These are phyloP conservation scores for Astraeus odoratus DNA, from an alignment of 768 basidiomycete genomes.

Conservation along the genomic window DNA sequence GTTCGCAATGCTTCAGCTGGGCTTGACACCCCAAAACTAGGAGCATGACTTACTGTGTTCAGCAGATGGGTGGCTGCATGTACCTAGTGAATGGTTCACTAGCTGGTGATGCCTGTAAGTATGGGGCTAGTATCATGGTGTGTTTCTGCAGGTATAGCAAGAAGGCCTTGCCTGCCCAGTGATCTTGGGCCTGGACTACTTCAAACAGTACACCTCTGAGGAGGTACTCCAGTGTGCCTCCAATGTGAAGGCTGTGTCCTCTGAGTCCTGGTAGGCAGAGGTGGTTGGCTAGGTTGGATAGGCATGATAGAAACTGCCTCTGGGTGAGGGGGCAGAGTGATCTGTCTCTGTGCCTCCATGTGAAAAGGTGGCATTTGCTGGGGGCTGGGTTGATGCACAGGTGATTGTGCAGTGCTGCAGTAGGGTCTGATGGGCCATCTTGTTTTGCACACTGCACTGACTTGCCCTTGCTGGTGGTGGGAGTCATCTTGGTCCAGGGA, in stretches of 20 bases:
- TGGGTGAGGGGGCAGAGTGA: background rate
- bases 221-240: slow-evolving; percentile 13
- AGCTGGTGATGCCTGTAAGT: no score
- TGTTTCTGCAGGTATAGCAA: slow-evolving; percentile 23
- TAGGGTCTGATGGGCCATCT: slow-evolving; percentile 8
- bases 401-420: slow-evolving; percentile 6
- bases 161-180: slow-evolving; percentile 29
- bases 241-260: slow-evolving; percentile 19
- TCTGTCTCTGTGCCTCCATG: background rate
- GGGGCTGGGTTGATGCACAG: slow-evolving; percentile 7
- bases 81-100: no score
- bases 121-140: no score
- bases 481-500: background rate
- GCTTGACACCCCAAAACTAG: no score
- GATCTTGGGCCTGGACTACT: slow-evolving; percentile 16
- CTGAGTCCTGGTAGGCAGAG: slow-evolving; percentile 2
- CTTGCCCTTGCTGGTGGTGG: slow-evolving; percentile 3
- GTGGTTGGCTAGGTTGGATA: background rate
- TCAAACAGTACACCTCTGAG: slow-evolving; percentile 9
- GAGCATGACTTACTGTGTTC: no score
- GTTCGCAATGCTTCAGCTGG: no score
- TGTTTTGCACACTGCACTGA: slow-evolving; percentile 9
- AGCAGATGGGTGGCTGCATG: no score
- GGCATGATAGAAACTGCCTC: background rate
- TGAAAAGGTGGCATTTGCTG: slow-evolving; percentile 6